Base-by-base conservation (phyloP, 306 rosid genomes). In the Inga leiocalycina region DNA sequence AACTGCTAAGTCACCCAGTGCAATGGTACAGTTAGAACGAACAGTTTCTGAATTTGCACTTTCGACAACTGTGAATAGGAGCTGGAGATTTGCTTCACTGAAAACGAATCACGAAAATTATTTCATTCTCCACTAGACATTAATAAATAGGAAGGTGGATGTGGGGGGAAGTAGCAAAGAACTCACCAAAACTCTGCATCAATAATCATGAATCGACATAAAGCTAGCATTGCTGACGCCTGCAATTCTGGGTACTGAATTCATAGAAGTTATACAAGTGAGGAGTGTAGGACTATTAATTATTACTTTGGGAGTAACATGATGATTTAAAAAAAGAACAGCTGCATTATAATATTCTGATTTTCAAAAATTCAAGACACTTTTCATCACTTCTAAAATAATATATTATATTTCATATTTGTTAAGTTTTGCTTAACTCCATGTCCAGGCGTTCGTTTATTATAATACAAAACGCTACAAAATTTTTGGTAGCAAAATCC, bases 181-280 rank as follows among this genome's bases (percentile, higher is more conserved):
- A 61, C 93, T 89, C 85, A 95, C 99, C 98, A 95, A 90, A 93
- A 95, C 10, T 83, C 88, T 87, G 98, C 93, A 90, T 95, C 99
- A 43, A 93, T 92, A 72, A 92, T 88, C 99, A 95, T 95, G 87
- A 93, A 91, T 45, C 97, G 93, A 85, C 98, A 95, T 82, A 95
- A 80, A 83, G 99, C 99, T 80, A 95, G 97, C 99, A 93, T 93
- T 73, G 89, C 97, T 10, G 99, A 93, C 41, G 94, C 99, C 88
- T 95, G 99, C 77, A 95, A 81, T 81, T 93, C 99, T 84, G 97
- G 98, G 85, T 91, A 91, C 99, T 95, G 94, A 83, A 86, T 45
- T 80, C 76, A 56, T 35, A 62, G 52, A 70, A 67, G 77, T 80
- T 44, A 54, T 37, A 68, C 77, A 37, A 79, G 8, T 79, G 75